Evolutionary conservation across 2,329 filamentous ascomycete species (phyloP).

Genomic region (Sporothrix schenckii): DNA sequence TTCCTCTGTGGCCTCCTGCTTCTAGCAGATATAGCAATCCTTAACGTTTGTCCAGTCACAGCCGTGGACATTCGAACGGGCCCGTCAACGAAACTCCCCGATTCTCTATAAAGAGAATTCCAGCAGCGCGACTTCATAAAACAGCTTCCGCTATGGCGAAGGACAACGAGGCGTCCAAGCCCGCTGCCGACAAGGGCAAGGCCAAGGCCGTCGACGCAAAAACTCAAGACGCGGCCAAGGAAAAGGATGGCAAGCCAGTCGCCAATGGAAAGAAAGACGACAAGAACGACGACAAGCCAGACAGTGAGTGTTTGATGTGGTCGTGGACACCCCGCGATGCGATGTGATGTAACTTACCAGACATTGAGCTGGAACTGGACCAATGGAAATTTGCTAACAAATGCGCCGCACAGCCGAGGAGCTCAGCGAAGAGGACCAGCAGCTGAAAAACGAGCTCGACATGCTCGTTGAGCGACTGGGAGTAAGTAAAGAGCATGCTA

Average conservation of each 20-base stretch:
- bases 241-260: constrained; percentile 70
- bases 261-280: constrained; percentile 78
- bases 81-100: background rate
- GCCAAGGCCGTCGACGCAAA: constrained; percentile 81
- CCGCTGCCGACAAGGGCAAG: constrained; percentile 82
- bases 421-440: constrained; percentile 95
- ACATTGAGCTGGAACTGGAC: background rate
- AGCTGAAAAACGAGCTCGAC: constrained; percentile 96
- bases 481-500: constrained; percentile 50
- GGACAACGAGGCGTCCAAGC: constrained; percentile 82
- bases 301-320: constrained; percentile 46
- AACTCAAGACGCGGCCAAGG: constrained; percentile 59
- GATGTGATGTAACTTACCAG: background rate
- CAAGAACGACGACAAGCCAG: constrained; percentile 46
- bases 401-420: constrained; percentile 65
- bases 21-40: background rate
- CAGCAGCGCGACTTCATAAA: background rate
- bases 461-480: constrained; percentile 96
- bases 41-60: background rate
- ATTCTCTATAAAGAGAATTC: background rate
- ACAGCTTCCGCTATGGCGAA: constrained; percentile 70
- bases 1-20: constrained; percentile 29
- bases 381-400: constrained; percentile 22
- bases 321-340: background rate
- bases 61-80: background rate